phyloP scores from a whole-genome alignment of 768 basidiomycete genomes.

The Kwoniella bestiolae region DNA sequence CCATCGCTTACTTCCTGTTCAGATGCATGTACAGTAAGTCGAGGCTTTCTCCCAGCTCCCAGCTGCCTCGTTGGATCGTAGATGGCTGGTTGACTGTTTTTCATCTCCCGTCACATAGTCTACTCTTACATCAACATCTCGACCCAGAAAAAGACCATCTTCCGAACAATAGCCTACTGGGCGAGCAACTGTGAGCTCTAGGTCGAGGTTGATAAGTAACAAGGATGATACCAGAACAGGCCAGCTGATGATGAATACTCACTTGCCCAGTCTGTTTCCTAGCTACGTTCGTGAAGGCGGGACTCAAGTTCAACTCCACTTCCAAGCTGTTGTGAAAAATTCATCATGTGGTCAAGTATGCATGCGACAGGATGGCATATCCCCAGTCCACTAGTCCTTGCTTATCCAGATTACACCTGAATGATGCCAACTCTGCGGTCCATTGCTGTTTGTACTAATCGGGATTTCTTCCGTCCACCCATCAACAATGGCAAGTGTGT shows the following conservation, averaged over 20 bases:
- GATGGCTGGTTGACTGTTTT: background rate
- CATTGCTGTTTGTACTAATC: too few relatives aligned
- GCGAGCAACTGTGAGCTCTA: conserved; percentile 41
- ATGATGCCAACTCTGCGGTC: too few relatives aligned
- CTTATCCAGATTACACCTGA: too few relatives aligned
- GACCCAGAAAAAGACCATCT: conserved; percentile 23
- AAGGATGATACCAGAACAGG: too few relatives aligned
- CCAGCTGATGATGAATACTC: background rate
- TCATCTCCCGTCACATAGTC: conserved; percentile 22
- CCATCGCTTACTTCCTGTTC: conserved; percentile 32
- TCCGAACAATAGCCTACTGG: conserved; percentile 38
- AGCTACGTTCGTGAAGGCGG: conserved; percentile 34
- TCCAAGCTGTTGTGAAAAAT: background rate
- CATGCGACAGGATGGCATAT: too few relatives aligned
- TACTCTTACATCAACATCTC: conserved; percentile 40
- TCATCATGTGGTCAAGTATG: too few relatives aligned
- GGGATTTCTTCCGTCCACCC: too few relatives aligned
- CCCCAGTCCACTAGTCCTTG: too few relatives aligned
- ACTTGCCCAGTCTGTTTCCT: conserved; percentile 33
- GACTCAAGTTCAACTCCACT: conserved; percentile 24
- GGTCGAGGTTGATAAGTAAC: too few relatives aligned
- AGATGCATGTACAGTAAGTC: conserved; percentile 40
- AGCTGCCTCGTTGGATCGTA: background rate
- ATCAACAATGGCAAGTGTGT: too few relatives aligned
- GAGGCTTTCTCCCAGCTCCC: too few relatives aligned